Conservation (phyloP, 2,329 filamentous ascomycete species). For the Emmonsiellopsis sp. region DNA sequence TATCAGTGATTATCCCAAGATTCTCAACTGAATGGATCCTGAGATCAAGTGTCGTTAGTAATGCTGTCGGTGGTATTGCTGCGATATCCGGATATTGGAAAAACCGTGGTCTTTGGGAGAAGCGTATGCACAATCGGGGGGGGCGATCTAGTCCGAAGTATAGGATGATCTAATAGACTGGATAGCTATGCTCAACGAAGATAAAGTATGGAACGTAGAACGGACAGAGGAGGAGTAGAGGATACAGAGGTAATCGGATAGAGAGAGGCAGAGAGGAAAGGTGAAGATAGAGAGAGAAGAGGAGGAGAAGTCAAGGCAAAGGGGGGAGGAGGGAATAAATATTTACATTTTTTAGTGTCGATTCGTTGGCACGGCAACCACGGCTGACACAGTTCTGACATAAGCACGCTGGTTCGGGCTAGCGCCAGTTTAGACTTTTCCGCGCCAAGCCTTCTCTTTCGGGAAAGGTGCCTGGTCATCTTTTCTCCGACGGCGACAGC, state of each 20-base stretch:
- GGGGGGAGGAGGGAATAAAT: conserved; percentile 27
- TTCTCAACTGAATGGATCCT: conserved; percentile 30
- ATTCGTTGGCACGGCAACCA: conserved; percentile 32
- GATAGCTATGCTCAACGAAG: conserved; percentile 22
- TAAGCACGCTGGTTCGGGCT: conserved; percentile 17
- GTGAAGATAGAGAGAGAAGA: conserved; percentile 12
- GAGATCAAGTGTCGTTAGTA: conserved; percentile 19
- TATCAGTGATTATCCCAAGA: conserved; percentile 25
- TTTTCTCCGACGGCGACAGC: background rate
- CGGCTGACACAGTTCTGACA: conserved; percentile 22
- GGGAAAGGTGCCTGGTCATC: background rate
- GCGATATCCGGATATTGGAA: conserved; percentile 21
- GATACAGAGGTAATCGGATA: conserved; percentile 14
- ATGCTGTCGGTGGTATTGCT: conserved; percentile 18
- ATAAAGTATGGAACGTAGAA: conserved; percentile 25
- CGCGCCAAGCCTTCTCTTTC: background rate
- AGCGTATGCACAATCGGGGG: background rate
- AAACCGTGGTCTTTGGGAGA: conserved; percentile 17
- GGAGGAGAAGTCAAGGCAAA: conserved; percentile 9
- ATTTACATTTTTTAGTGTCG: conserved; percentile 20
- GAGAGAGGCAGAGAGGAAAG: conserved; percentile 12
- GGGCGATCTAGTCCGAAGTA: conserved; percentile 11
- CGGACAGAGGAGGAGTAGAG: conserved; percentile 18
- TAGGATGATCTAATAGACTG: conserved; percentile 29
- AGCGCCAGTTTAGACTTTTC: background rate